Conservation (phyloP, 169 alveolate species). For the Perkinsus olseni region DNA sequence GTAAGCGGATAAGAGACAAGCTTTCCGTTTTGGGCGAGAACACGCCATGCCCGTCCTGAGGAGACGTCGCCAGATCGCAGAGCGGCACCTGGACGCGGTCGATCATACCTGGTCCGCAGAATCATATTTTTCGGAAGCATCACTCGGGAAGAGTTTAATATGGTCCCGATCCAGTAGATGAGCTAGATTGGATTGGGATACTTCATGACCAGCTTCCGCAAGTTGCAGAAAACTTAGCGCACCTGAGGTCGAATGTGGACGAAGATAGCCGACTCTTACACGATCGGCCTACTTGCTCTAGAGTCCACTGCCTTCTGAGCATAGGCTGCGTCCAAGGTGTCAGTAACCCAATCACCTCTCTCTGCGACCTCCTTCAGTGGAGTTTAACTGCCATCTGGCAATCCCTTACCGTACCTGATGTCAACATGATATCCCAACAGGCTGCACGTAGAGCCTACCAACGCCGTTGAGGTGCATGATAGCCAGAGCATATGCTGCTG, state of each 20-base stretch:
- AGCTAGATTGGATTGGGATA: constrained; percentile 46
- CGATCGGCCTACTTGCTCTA: background rate
- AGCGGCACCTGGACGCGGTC: background rate
- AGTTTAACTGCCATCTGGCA: constrained; percentile 38
- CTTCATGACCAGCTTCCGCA: constrained; percentile 53
- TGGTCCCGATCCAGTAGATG: constrained; percentile 30
- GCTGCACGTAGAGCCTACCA: background rate
- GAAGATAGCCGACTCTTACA: background rate
- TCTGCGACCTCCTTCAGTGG: constrained; percentile 41
- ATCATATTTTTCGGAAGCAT: background rate
- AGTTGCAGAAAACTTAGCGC: constrained; percentile 36
- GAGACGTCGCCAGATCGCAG: background rate
- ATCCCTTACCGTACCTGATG: constrained; percentile 40
- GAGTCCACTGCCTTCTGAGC: background rate
- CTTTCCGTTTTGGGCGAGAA: background rate
- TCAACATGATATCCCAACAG: constrained; percentile 3
- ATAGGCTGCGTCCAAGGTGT: constrained; percentile 32
- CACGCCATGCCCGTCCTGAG: background rate
- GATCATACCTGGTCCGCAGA: background rate
- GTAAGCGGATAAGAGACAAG: background rate
- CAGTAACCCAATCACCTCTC: constrained; percentile 37
- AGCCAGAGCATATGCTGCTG: constrained; percentile 47
- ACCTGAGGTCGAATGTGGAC: constrained; percentile 3
- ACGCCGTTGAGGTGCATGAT: constrained; percentile 40
- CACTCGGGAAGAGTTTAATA: background rate